A percentile compares a stretch with the other conserved stretches of the same genome.
These are phyloP conservation scores for Penicillium sp. DNA, from an alignment of 2,329 filamentous ascomycete species.

Conservation along the genomic window DNA sequence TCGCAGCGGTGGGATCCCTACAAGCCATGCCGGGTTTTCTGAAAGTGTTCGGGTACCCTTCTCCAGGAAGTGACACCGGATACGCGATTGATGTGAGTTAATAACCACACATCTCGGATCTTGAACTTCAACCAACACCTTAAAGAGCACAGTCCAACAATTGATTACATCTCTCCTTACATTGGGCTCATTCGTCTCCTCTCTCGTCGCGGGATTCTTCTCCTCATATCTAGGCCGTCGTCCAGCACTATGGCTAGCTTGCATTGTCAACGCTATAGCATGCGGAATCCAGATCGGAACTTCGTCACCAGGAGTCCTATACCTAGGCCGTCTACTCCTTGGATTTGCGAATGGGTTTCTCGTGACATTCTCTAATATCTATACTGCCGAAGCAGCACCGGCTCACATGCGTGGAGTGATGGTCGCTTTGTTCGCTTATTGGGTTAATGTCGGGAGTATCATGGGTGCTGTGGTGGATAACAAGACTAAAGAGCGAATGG, in stretches of 20 bases:
- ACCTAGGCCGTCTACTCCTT: conserved; percentile 53
- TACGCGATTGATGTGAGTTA: conserved; percentile 22
- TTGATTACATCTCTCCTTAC: conserved; percentile 59
- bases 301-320: conserved; percentile 46
- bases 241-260: conserved; percentile 54
- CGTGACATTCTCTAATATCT: conserved; percentile 53
- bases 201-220: conserved; percentile 53
- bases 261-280: conserved; percentile 50
- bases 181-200: conserved; percentile 56
- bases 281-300: conserved; percentile 52
- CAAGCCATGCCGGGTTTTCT: conserved; percentile 59
- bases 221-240: conserved; percentile 54
- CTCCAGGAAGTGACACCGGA: conserved; percentile 37
- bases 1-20: conserved; percentile 50
- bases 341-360: conserved; percentile 51
- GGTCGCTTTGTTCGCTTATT: conserved; percentile 54
- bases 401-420: conserved; percentile 55
- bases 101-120: not conserved
- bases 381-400: conserved; percentile 54
- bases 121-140: not conserved
- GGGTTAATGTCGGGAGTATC: conserved; percentile 44
- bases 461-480: conserved; percentile 25
- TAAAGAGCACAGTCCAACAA: conserved; percentile 55
- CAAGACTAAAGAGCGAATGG: conserved; percentile 32
- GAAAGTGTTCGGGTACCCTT: conserved; percentile 55